Evolutionary conservation across 345 rosid genomes (phyloP).

Genomic region (Rhizophora apiculata): DNA sequence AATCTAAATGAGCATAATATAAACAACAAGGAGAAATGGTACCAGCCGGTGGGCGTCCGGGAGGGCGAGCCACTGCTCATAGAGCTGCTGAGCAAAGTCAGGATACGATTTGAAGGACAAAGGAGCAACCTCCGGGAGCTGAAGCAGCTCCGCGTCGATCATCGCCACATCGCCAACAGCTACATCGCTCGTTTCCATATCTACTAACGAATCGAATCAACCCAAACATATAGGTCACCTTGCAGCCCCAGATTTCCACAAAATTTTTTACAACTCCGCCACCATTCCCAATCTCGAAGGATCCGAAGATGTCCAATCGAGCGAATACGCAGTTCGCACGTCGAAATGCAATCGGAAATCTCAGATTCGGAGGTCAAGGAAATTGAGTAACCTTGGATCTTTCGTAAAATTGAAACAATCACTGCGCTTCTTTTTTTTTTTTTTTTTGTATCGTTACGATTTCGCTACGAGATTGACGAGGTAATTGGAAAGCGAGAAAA

Average conservation of each 20-base stretch:
- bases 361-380: constrained; percentile 23
- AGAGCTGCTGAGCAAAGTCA: constrained; percentile 66
- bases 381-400: constrained; percentile 45
- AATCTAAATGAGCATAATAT: neutral
- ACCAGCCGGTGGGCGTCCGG: constrained; percentile 86
- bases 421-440: neutral
- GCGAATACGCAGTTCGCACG: neutral
- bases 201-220: constrained; percentile 22
- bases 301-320: neutral
- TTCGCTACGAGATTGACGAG: neutral
- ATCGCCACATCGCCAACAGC: constrained; percentile 51
- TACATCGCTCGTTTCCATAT: constrained; percentile 21
- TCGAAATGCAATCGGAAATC: constrained; percentile 3
- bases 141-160: constrained; percentile 79
- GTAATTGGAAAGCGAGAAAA: constrained; percentile 24
- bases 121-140: constrained; percentile 78
- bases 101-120: constrained; percentile 68
- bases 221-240: constrained; percentile 20
- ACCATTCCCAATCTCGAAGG: constrained; percentile 7
- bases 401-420: constrained; percentile 10
- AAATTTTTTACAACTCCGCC: constrained; percentile 5
- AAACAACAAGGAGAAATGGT: neutral
- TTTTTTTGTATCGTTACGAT: neutral
- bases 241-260: constrained; percentile 21
- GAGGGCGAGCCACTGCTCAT: constrained; percentile 92